Evolutionary conservation across 257 asterid genomes (phyloP).

Genomic region (Salvia hispanica): DNA sequence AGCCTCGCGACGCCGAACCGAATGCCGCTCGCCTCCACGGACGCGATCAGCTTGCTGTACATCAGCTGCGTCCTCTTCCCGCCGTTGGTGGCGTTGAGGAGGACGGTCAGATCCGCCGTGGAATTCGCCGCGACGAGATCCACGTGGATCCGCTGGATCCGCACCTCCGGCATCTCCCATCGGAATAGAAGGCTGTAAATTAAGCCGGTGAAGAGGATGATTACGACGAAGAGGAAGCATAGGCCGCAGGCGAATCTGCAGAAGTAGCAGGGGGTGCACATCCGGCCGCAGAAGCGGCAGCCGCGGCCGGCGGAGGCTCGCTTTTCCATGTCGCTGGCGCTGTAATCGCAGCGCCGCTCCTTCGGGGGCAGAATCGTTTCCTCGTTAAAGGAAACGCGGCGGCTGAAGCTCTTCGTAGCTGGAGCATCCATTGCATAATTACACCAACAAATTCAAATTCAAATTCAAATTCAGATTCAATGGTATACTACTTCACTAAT

Average conservation of each 20-base stretch:
- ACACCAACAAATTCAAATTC: not conserved
- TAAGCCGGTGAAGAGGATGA: slow-evolving; percentile 34
- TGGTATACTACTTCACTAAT: not conserved
- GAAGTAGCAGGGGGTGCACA: slow-evolving; percentile 39
- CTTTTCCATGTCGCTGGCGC: slow-evolving; percentile 27
- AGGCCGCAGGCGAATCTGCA: slow-evolving; percentile 25
- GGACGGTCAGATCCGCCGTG: slow-evolving; percentile 25
- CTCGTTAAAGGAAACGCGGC: slow-evolving; percentile 49
- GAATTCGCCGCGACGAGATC: not conserved
- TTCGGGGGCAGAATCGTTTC: slow-evolving; percentile 19
- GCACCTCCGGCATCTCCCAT: slow-evolving; percentile 46
- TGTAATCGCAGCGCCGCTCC: slow-evolving; percentile 22
- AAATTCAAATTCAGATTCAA: not conserved
- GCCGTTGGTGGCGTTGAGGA: slow-evolving; percentile 40
- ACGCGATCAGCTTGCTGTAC: slow-evolving; percentile 36
- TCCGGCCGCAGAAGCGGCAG: slow-evolving; percentile 20
- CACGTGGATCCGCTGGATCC: slow-evolving; percentile 41
- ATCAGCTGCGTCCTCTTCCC: slow-evolving; percentile 30
- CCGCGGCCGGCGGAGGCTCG: not conserved
- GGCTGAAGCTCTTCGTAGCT: slow-evolving; percentile 44
- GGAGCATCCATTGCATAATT: slow-evolving; percentile 37
- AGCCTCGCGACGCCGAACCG: slow-evolving; percentile 26
- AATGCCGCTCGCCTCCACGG: slow-evolving; percentile 32
- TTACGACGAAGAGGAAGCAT: slow-evolving; percentile 31
- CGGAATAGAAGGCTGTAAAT: slow-evolving; percentile 39